Evolutionary conservation across 306 rosid genomes (phyloP).

Genomic region (Rubus idaeus): DNA sequence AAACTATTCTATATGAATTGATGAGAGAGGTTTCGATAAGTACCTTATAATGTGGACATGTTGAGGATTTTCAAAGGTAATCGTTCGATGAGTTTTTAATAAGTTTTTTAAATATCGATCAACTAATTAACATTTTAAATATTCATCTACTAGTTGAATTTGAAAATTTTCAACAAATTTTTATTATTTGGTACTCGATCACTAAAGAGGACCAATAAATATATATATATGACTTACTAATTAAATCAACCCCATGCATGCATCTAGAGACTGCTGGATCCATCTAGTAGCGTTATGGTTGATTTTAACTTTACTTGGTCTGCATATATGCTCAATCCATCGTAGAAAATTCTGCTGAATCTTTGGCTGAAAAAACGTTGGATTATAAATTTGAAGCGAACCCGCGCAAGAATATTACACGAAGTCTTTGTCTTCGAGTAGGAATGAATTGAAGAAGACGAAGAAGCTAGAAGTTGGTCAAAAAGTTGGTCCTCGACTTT

Average conservation of each 20-base stretch:
- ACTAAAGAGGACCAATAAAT: too few species aligned
- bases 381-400: neutral
- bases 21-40: too few species aligned
- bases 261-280: neutral
- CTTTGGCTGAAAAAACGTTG: neutral
- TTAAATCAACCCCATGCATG: neutral
- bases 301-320: neutral
- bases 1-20: too few species aligned
- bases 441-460: neutral
- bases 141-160: too few species aligned
- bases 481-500: slow-evolving; percentile 3
- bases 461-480: neutral
- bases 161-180: too few species aligned
- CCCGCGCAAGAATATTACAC: neutral
- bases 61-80: too few species aligned
- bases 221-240: too few species aligned
- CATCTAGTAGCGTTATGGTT: neutral
- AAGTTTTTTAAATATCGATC: too few species aligned
- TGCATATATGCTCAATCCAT: neutral
- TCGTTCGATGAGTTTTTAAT: too few species aligned
- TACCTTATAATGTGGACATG: too few species aligned
- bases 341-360: neutral
- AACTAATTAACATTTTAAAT: too few species aligned
- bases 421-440: neutral
- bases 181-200: too few species aligned